Percentiles rank a stretch among this genome's conserved stretches.
Evolutionary conservation across 1,284 basidiomycete species (phyloP).

Genomic region (Heterobasidion irregulare): DNA sequence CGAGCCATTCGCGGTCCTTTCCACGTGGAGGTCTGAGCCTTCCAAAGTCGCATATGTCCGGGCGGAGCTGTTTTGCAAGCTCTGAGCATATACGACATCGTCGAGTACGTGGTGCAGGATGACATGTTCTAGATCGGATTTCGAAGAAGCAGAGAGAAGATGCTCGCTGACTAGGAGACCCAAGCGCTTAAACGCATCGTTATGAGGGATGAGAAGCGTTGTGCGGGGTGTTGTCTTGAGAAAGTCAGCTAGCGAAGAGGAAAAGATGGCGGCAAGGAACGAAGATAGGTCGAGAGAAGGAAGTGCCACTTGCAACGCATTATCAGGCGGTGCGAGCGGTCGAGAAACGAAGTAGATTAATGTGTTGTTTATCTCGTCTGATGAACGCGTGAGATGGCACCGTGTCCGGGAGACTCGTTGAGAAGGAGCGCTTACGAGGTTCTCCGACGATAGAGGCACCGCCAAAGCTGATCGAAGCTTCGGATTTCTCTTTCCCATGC

Average conservation of each 20-base stretch:
- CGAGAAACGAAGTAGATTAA: conserved; percentile 88
- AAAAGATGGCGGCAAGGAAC: conserved; percentile 86
- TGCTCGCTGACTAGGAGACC: conserved; percentile 84
- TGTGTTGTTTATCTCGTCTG: conserved; percentile 70
- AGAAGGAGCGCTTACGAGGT: conserved; percentile 44
- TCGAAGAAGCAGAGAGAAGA: conserved; percentile 69
- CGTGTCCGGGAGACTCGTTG: background rate
- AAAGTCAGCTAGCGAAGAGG: conserved; percentile 68
- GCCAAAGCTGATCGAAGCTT: conserved; percentile 63
- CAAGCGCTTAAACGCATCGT: conserved; percentile 80
- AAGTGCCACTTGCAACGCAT: conserved; percentile 77
- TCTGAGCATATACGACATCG: conserved; percentile 67
- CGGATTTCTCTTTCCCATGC: conserved; percentile 32
- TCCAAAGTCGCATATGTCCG: conserved; percentile 68
- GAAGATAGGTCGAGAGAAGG: conserved; percentile 80
- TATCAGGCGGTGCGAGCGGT: conserved; percentile 75
- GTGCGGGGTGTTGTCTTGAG: conserved; percentile 65
- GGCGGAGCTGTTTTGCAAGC: conserved; percentile 54
- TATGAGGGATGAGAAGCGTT: conserved; percentile 84
- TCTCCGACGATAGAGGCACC: conserved; percentile 78
- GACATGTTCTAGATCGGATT: conserved; percentile 73
- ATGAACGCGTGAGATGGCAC: conserved; percentile 5
- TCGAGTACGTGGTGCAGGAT: conserved; percentile 82
- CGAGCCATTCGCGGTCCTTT: conserved; percentile 39
- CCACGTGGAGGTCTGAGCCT: conserved; percentile 62